Evolutionary conservation across 1,284 basidiomycete genomes (phyloP), one percentile per base, ranked within the genome.

Genomic region (Sanguinoderma infundibulare): DNA sequence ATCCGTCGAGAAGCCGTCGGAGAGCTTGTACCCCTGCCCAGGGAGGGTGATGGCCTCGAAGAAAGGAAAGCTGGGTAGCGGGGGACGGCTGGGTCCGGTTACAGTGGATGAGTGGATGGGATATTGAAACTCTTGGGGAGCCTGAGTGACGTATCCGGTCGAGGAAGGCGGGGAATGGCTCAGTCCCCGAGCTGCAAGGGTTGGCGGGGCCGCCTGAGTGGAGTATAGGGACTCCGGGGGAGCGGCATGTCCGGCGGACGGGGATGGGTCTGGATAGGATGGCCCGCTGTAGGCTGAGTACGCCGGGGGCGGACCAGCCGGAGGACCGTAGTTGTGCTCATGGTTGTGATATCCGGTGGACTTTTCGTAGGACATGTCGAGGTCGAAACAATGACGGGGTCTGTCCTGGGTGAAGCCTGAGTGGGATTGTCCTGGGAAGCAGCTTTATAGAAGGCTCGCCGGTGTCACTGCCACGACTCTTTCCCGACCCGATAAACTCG

Each of bases 1-100:
- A 30, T 57, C 39, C 8, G 42, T 5, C 12, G 66, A 56, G 59
- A 65, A 67, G n/a, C 64, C 66, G 22, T 28, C 51, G 22, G 51
- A 9, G 36, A 53, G 51, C 22, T 17, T 14, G 24, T 28, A 26
- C 2, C 22, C 35, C 24, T 10, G 17, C 12, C 22, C 10, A 12
- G 36, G 51, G 35, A 53, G 24, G 3, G 22, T 53, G 14, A 39
- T 34, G n/a, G 32, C 34, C 47, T 50, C 47, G 15, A 20, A 34
- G 2, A 10, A 17, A 4, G 38, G 26, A 20, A 24, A 15, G 44
- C 24, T 22, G 34, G 38, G 17, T 15, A 26, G 14, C 30, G 46
- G 12, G 1, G 46, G 26, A 30, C 24, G 47, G 2, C 17, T 17
- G n/a, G n/a, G 2, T n/a, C n/a, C n/a, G n/a, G n/a, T n/a, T n/a